phyloP scores from a whole-genome alignment of 2,329 filamentous ascomycete genomes.

The Aschersonia sp. region DNA sequence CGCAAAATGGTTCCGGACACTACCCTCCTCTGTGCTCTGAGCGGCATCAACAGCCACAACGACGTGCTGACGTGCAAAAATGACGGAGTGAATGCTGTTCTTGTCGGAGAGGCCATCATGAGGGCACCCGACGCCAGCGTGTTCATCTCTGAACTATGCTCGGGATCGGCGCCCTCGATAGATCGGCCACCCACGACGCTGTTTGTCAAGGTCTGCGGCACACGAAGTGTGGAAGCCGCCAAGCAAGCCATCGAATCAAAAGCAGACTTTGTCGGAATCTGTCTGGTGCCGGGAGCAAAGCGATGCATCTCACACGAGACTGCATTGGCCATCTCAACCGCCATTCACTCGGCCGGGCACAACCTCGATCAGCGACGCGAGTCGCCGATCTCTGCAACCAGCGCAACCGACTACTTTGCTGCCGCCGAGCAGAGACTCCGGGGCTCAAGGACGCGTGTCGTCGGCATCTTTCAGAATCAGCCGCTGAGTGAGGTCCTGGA shows the following conservation, averaged over 20 bases:
- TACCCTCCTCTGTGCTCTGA: constrained; percentile 84
- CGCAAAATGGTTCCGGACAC: constrained; percentile 74
- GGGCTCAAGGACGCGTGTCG: constrained; percentile 55
- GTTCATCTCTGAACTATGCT: constrained; percentile 77
- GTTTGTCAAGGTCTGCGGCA: constrained; percentile 92
- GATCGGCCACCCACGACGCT: constrained; percentile 29
- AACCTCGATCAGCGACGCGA: constrained; percentile 19
- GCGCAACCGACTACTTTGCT: constrained; percentile 58
- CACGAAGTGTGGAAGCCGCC: constrained; percentile 68
- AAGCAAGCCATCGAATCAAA: constrained; percentile 68
- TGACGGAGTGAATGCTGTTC: constrained; percentile 80
- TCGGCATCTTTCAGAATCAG: constrained; percentile 91
- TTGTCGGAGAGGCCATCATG: constrained; percentile 95
- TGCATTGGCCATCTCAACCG: constrained; percentile 65
- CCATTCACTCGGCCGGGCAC: constrained; percentile 54
- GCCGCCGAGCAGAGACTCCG: constrained; percentile 31
- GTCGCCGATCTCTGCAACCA: constrained; percentile 11
- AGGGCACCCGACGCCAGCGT: constrained; percentile 64
- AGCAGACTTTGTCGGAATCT: constrained; percentile 87
- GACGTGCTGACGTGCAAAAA: constrained; percentile 80
- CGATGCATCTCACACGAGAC: constrained; percentile 67
- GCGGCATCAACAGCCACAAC: constrained; percentile 77
- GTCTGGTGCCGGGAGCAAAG: constrained; percentile 68
- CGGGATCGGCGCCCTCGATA: constrained; percentile 28
- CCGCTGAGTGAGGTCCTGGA: constrained; percentile 68